Base-by-base conservation (phyloP, 2,329 filamentous ascomycete genomes). In the Aspergillus flavus region DNA sequence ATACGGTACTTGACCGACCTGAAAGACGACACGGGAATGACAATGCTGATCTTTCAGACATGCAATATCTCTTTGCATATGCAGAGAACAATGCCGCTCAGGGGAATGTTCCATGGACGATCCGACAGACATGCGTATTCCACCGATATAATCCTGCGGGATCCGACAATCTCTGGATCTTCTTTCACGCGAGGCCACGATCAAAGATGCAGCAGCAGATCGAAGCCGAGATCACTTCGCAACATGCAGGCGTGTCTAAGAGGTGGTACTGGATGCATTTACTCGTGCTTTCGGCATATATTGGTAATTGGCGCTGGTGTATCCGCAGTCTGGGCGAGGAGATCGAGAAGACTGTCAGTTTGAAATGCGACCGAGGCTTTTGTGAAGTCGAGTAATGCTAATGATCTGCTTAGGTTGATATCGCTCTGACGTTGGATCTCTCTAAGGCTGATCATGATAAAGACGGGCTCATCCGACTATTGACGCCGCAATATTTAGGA, bases 111-210 rank as follows among this genome's bases (percentile, higher is more conserved):
- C 50, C 41, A 11, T 70, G 66, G 64, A 69, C 66, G 7, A 64
- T 67, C 14, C 64, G 68, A 14, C 68, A 70, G 32, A 57, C 64
- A 5, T 64, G 56, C 6, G 60, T 70, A n/a, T 67, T 69, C 12
- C 66, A 69, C 52, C 58, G 63, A 12, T 59, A 67, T 23, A 53
- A 62, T 32, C 59, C 66, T 2, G 61, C 62, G 0, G 58, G 57
- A 1, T 48, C 41, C 10, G 54, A 58, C 28, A 63, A 65, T 34
- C 61, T 70, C 16, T 70, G 68, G 68, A 62, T 69, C 12, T 63
- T 69, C 28, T 59, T 69, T 10, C 66, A 68, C 43, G 66, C 58
- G 14, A 55, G 58, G 6, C 56, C 55, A 4, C 14, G 55, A 6
- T 59, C 64, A 10, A 58, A 59, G 14, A 32, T 67, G 6, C 61